Evolutionary conservation across 805 yeast species (phyloP).

Genomic region (Wickerhamiella vanderwaltii): DNA sequence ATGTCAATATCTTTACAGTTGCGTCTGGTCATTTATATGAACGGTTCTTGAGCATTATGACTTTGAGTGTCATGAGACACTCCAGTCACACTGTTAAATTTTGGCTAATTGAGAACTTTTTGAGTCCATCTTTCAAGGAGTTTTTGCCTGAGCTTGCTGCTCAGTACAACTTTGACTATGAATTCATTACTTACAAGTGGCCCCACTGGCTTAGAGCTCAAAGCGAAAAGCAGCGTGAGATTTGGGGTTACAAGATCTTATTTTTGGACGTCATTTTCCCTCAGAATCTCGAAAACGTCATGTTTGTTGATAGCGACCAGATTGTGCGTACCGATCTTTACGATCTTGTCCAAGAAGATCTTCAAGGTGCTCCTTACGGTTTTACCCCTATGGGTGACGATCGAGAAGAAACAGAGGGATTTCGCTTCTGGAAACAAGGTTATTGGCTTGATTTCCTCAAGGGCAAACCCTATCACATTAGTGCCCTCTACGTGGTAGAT

Average conservation of each 20-base stretch:
- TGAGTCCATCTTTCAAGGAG: constrained; percentile 55
- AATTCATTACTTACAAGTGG: constrained; percentile 80
- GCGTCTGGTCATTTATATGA: constrained; percentile 78
- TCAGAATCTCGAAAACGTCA: constrained; percentile 53
- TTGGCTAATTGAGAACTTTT: constrained; percentile 75
- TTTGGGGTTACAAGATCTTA: constrained; percentile 81
- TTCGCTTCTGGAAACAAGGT: constrained; percentile 84
- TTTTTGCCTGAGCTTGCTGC: constrained; percentile 49
- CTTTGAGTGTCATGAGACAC: constrained; percentile 56
- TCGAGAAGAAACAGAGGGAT: constrained; percentile 68
- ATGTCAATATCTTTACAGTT: constrained; percentile 66
- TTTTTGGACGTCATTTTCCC: constrained; percentile 85
- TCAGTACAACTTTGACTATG: constrained; percentile 53
- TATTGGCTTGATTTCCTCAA: constrained; percentile 66
- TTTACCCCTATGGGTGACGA: constrained; percentile 82
- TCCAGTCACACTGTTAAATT: constrained; percentile 58
- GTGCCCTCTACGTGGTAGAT: constrained; percentile 78
- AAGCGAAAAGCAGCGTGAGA: constrained; percentile 60
- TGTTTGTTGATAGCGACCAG: constrained; percentile 82
- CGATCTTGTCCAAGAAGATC: constrained; percentile 54
- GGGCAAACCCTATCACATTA: constrained; percentile 57
- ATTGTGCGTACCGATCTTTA: constrained; percentile 62
- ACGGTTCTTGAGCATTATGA: constrained; percentile 64
- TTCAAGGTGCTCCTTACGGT: constrained; percentile 76
- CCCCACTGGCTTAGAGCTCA: constrained; percentile 81